These are phyloP conservation scores for Exserohilum rostratum DNA, from an alignment of 2,329 filamentous ascomycete genomes.

Conservation along the genomic window DNA sequence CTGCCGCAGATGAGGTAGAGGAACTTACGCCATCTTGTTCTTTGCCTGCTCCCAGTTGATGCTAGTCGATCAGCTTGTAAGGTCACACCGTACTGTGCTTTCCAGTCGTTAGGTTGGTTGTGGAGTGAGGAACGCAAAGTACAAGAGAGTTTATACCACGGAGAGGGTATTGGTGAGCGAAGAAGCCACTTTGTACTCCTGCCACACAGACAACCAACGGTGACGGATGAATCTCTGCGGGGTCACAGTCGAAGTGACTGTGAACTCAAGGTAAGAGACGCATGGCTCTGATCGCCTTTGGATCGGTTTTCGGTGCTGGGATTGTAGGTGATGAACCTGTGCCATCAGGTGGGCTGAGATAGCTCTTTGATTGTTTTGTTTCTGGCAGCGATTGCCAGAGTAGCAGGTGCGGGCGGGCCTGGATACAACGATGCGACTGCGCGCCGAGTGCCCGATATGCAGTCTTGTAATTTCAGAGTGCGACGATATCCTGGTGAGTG, in stretches of 20 bases:
- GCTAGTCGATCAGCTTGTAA: not conserved
- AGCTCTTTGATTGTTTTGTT: not conserved
- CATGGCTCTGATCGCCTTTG: not conserved
- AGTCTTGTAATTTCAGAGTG: no score
- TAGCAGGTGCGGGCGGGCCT: not conserved
- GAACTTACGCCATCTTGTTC: conserved; percentile 15
- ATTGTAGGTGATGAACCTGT: not conserved
- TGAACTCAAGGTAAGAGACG: not conserved
- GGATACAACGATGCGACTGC: no score
- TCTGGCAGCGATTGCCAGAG: not conserved
- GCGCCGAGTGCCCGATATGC: no score
- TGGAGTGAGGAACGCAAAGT: not conserved
- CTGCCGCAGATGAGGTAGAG: not conserved
- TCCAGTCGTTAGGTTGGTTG: not conserved
- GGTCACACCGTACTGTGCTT: not conserved
- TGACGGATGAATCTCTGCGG: not conserved
- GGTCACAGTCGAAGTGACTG: not conserved
- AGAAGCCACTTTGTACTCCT: no score
- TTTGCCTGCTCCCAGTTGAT: not conserved
- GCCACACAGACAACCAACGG: not conserved
- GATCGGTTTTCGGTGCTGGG: not conserved
- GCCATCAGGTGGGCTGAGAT: not conserved
- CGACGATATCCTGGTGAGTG: no score
- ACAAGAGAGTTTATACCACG: not conserved
- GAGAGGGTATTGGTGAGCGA: not conserved